phyloP scores from a whole-genome alignment of 1,284 basidiomycete genomes.

The Cryptococcus sp. region DNA sequence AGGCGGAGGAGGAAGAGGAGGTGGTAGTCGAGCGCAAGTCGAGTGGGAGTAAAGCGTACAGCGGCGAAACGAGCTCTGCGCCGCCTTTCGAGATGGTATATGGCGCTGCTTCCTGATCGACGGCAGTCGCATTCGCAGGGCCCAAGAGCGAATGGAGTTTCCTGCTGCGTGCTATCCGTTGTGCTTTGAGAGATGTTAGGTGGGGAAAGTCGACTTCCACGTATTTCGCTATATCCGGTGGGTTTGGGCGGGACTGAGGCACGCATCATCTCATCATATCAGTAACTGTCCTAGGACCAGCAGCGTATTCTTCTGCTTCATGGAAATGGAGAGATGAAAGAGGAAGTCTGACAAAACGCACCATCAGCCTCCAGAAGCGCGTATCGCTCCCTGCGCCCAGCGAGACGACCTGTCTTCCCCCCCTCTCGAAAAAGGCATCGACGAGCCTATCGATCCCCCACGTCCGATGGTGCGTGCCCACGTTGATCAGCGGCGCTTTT shows the following conservation, averaged over 20 bases:
- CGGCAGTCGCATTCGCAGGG: not conserved
- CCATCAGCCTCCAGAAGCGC: conserved; percentile 84
- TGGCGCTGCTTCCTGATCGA: conserved; percentile 6
- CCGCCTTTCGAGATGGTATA: conserved; percentile 62
- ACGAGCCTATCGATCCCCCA: conserved; percentile 78
- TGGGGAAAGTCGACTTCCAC: conserved; percentile 90
- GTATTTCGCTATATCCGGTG: conserved; percentile 57
- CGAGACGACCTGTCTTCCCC: conserved; percentile 74
- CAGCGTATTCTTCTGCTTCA: not conserved
- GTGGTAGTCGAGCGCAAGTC: conserved; percentile 66
- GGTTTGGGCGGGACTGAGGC: conserved; percentile 13
- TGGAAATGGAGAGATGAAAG: not conserved
- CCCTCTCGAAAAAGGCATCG: conserved; percentile 63
- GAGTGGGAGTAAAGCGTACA: conserved; percentile 73
- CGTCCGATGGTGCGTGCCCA: conserved; percentile 88
- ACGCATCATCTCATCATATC: not conserved
- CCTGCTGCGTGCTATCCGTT: conserved; percentile 72
- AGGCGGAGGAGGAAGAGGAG: conserved; percentile 41
- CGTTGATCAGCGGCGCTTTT: conserved; percentile 82
- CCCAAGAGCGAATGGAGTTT: conserved; percentile 57
- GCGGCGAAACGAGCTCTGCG: conserved; percentile 63
- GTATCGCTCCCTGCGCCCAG: conserved; percentile 92
- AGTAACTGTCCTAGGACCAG: not conserved
- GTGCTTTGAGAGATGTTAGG: conserved; percentile 77
- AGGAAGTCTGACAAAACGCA: conserved; percentile 55